Evolutionary conservation across 164 flowering plant species (phyloP), one percentile per base, ranked within the genome.

Genomic region (Stephania yunnanensis): DNA sequence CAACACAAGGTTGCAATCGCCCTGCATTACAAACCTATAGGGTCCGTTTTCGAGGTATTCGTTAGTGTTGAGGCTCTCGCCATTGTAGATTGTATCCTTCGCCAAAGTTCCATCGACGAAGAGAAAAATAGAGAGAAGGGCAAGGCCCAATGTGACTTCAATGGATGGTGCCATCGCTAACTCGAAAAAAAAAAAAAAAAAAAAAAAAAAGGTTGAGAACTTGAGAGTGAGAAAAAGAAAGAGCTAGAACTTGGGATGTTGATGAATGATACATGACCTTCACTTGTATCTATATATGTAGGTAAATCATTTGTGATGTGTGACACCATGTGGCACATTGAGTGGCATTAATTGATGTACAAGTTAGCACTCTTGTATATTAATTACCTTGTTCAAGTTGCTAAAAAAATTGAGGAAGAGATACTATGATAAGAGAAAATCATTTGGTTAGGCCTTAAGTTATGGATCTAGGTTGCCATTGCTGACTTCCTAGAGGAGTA

Each of bases 11-110:
- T 74, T 78, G 17, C 80, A 78, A 10, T 78, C 80, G 3, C 20
- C 5, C 7, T 78, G 77, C 77, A 78, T 78, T 46, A 78, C 74
- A 25, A 78, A 74, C 44, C 70, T 70, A 73, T 81, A 81, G 1
- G 71, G 80, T 17, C 76, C 80, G 25, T 81, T 77, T 71, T 77
- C 80, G 42, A 81, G 48, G 66, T 71, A 81, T 50, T 77, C 67
- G 7, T 36, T 29, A 1, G 73, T 12, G 46, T 78, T 63, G 15
- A 81, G 80, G 30, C 42, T 69, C 74, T 81, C 80, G 6, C 78
- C 76, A 58, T 50, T 78, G 73, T 71, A 74, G 46, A 81, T 48
- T 20, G 75, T 29, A 13, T 77, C 76, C 61, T 77, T 76, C 4
- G 73, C 42, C 42, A 36, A 36, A 2, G 42, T 36, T 36, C 42